Evolutionary conservation across 768 basidiomycete species (phyloP).

Genomic region (Termitomyces sp.): DNA sequence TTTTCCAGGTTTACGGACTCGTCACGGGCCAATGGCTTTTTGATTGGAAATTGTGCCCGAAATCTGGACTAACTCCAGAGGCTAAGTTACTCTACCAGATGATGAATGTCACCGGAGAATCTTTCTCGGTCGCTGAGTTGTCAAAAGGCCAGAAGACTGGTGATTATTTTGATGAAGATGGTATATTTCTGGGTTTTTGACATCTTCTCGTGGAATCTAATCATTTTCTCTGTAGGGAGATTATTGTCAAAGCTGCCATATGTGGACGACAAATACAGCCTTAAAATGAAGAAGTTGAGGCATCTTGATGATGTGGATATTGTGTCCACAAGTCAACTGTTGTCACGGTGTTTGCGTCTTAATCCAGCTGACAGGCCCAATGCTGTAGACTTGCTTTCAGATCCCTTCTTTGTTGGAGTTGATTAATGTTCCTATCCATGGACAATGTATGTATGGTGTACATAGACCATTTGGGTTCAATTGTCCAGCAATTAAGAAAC

Average conservation of each 20-base stretch:
- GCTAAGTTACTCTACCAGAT: neutral
- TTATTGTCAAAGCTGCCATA: neutral
- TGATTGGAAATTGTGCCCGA: neutral
- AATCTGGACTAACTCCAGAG: neutral
- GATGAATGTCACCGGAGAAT: neutral
- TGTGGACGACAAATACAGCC: neutral
- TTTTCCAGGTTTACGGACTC: neutral
- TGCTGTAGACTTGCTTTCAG: neutral
- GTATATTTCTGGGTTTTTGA: neutral
- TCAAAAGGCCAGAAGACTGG: neutral
- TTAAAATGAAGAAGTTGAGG: neutral
- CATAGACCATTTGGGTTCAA: too few species aligned
- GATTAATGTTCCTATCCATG: neutral
- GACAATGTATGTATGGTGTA: too few species aligned
- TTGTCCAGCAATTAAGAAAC: too few species aligned
- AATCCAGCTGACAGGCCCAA: neutral
- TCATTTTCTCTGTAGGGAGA: neutral
- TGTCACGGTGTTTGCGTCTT: neutral
- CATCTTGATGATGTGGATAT: neutral
- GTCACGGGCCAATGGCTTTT: neutral
- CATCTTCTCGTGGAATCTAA: neutral
- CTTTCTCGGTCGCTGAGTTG: neutral
- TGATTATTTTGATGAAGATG: neutral
- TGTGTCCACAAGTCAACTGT: neutral
- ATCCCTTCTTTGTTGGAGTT: neutral